Evolutionary conservation across 352 stramenopile species (phyloP).

Genomic region (Phytopythium helicoides): DNA sequence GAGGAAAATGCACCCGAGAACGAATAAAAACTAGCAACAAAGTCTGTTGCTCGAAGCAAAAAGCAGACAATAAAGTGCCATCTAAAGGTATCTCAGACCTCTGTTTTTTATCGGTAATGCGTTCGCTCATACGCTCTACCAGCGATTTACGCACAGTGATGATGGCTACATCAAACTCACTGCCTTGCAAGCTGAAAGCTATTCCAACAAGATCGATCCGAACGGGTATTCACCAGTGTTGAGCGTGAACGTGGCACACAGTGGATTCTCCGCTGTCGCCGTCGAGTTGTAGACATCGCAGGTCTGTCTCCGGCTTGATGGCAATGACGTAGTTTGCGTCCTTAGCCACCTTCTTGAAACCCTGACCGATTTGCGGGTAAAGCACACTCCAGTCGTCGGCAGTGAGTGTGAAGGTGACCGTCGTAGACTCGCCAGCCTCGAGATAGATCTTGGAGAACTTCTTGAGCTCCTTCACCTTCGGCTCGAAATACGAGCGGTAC

Average conservation of each 20-base stretch:
- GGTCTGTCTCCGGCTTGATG: conserved; percentile 59
- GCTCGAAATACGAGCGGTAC: conserved; percentile 54
- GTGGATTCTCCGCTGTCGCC: conserved; percentile 11
- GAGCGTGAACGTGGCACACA: conserved; percentile 43
- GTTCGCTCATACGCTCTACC: too few species aligned
- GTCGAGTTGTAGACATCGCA: conserved; percentile 56
- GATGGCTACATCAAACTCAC: too few species aligned
- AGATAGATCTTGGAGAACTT: conserved; percentile 80
- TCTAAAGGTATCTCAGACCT: too few species aligned
- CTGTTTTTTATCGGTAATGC: too few species aligned
- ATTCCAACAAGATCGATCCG: neutral
- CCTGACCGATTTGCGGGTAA: conserved; percentile 40
- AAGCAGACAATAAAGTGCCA: too few species aligned
- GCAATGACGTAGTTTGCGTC: conserved; percentile 61
- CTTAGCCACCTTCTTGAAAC: conserved; percentile 49
- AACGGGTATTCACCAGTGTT: conserved; percentile 9
- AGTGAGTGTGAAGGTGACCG: conserved; percentile 43
- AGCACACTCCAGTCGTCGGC: conserved; percentile 56
- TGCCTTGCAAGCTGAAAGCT: too few species aligned
- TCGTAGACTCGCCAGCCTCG: conserved; percentile 28
- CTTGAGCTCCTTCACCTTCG: conserved; percentile 79
- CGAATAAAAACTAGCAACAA: too few species aligned
- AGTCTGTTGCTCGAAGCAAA: too few species aligned
- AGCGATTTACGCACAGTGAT: too few species aligned
- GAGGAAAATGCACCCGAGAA: too few species aligned